Evolutionary conservation across 2,329 filamentous ascomycete species (phyloP).

Genomic region (Hypoxylon sp.): DNA sequence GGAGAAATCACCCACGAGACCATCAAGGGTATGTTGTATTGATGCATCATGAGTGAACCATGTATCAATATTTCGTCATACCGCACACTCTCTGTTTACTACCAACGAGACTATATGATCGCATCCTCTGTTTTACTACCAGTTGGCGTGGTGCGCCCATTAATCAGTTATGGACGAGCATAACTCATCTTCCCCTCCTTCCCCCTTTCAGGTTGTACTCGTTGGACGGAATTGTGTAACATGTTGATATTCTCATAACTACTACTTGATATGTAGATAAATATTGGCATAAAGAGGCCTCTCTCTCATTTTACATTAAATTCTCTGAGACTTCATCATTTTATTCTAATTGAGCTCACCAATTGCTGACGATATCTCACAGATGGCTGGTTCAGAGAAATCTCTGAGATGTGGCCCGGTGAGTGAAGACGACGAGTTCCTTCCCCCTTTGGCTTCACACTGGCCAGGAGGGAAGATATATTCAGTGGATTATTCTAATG

Average conservation of each 20-base stretch:
- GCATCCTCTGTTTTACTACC: not conserved
- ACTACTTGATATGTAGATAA: not conserved
- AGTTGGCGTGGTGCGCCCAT: not conserved
- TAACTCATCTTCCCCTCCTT: slow-evolving; percentile 5
- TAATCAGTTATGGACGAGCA: not conserved
- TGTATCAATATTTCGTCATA: slow-evolving; percentile 1
- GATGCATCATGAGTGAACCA: slow-evolving; percentile 9
- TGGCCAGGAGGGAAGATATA: slow-evolving; percentile 8
- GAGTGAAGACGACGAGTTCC: slow-evolving; percentile 50
- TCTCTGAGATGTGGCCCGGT: slow-evolving; percentile 97
- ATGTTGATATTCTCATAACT: slow-evolving; percentile 6
- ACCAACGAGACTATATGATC: not conserved
- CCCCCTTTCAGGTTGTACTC: slow-evolving; percentile 7
- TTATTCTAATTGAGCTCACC: slow-evolving; percentile 8
- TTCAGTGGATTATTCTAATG: slow-evolving; percentile 22
- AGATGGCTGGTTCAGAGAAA: slow-evolving; percentile 99
- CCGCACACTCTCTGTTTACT: not conserved
- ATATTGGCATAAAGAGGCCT: not conserved
- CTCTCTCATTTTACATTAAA: not conserved
- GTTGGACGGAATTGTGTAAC: not conserved
- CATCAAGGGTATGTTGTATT: slow-evolving; percentile 67
- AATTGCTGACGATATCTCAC: slow-evolving; percentile 38
- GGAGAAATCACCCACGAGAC: slow-evolving; percentile 69
- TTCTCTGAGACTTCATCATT: not conserved
- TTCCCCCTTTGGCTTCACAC: not conserved